Base-by-base conservation (phyloP, 139 green algal species). In the Tetratostichococcus sp. region DNA sequence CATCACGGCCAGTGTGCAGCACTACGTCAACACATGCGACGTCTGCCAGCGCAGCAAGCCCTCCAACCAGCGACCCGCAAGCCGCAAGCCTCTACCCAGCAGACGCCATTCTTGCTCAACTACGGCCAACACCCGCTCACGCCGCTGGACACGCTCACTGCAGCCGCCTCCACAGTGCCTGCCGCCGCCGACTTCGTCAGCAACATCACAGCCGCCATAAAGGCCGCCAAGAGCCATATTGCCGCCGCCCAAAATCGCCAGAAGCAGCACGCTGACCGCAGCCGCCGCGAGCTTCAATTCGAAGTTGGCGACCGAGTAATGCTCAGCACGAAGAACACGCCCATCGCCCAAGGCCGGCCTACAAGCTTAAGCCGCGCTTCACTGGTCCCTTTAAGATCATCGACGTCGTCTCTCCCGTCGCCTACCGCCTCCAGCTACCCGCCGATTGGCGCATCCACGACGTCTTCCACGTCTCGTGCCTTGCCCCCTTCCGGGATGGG, bases 41-140 rank as follows among this genome's bases (percentile, higher is more conserved):
- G 35, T 32, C 1, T 87, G 86, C 65, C 84, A 89, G 57, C 43
- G 42, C 22, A 80, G 62, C 70, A 89, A 87, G 57, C 30, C 62
- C 0, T 57, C 2, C 19, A 82, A 66, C 23, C n/a, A 75, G 42
- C 70, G 65, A 6, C 67, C 66, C 14, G 14, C 25, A 34, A 84
- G 4, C 4, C 26, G 1, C 66, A 81, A 23, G 32, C 68, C 0
- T 67, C 39, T 32, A 81, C 66, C 4, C 28, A 50, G 16, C 35
- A 75, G 16, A 71, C 72, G 16, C 79, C 79, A 0, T 84, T 83
- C 68, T 78, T 73, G 26, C 66, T 84, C 21, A 80, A 80, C 69
- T 77, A 70, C 65, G 82, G 74, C 4, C 57, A 67, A 2, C 71
- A 83, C 78, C 82, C 77, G 14, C 26, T 31, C 62, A 71, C 35